Percentiles rank a stretch among this genome's conserved stretches.
Conservation (phyloP, 78 protist species). For the Blattamonas nauphoetae region DNA sequence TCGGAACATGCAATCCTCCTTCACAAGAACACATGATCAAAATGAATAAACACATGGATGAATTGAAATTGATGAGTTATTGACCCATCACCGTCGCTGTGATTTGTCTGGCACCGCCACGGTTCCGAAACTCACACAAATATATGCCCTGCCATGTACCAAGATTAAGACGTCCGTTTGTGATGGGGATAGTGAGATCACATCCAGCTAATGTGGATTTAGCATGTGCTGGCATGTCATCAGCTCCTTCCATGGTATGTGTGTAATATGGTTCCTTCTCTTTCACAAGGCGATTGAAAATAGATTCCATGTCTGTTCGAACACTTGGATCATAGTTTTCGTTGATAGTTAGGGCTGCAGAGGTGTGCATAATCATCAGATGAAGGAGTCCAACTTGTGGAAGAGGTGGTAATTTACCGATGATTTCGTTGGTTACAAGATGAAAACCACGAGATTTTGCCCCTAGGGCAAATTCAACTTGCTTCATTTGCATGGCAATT, state of each 20-base stretch:
- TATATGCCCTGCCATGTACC: conserved; percentile 44
- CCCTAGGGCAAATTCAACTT: not conserved
- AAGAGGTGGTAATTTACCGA: not conserved
- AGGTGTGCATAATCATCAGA: conserved; percentile 20
- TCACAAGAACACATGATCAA: too few species aligned
- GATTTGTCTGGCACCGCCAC: not conserved
- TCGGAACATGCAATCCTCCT: too few species aligned
- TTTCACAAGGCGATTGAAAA: not conserved
- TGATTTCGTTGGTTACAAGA: conserved; percentile 22
- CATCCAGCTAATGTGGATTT: conserved; percentile 24
- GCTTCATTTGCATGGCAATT: conserved; percentile 1
- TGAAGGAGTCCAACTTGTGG: conserved; percentile 11
- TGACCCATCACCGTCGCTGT: not conserved
- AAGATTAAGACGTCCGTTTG: conserved; percentile 11
- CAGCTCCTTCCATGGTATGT: conserved; percentile 26
- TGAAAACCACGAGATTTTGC: conserved; percentile 14
- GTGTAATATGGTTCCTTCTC: conserved; percentile 9
- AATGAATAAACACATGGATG: too few species aligned
- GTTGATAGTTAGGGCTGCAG: conserved; percentile 26
- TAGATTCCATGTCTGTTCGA: not conserved
- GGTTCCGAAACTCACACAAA: conserved; percentile 8
- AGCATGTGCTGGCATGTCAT: conserved; percentile 37
- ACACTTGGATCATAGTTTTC: conserved; percentile 20
- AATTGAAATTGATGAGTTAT: too few species aligned
- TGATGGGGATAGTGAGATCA: conserved; percentile 31